A percentile compares a stretch with the other conserved stretches of the same genome.
Evolutionary conservation across 108 stramenopile species (phyloP).

Genomic region (Nitzschia sp.): DNA sequence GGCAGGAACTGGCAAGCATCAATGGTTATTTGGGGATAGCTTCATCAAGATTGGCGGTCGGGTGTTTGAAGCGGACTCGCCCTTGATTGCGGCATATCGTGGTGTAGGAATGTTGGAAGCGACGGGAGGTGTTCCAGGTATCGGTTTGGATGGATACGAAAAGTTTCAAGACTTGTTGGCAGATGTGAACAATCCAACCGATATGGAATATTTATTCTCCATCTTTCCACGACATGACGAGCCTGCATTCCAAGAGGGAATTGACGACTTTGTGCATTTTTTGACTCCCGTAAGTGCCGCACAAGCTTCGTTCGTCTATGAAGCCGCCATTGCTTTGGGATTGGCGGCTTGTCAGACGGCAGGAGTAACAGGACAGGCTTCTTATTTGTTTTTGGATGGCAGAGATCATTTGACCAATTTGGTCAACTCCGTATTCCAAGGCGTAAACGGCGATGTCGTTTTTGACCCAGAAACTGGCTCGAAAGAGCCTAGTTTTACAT

Average conservation of each 20-base stretch:
- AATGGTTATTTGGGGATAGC: slow-evolving; percentile 53
- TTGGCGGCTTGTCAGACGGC: slow-evolving; percentile 41
- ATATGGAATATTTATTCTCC: slow-evolving; percentile 21
- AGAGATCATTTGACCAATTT: slow-evolving; percentile 34
- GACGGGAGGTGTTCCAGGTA: slow-evolving; percentile 9
- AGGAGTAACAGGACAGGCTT: background rate
- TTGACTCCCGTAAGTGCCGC: background rate
- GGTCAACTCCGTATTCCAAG: slow-evolving; percentile 37
- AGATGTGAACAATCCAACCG: slow-evolving; percentile 14
- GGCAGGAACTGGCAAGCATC: slow-evolving; percentile 23
- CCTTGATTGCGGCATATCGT: slow-evolving; percentile 39
- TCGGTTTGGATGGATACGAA: slow-evolving; percentile 10
- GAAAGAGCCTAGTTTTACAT: slow-evolving; percentile 31
- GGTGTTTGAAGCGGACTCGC: slow-evolving; percentile 31
- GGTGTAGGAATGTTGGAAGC: slow-evolving; percentile 31
- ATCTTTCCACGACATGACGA: slow-evolving; percentile 18
- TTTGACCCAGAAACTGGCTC: slow-evolving; percentile 51
- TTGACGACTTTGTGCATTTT: slow-evolving; percentile 5
- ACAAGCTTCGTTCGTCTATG: slow-evolving; percentile 42
- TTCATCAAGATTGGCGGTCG: slow-evolving; percentile 25
- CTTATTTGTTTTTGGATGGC: slow-evolving; percentile 37
- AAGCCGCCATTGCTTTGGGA: slow-evolving; percentile 59
- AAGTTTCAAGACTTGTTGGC: background rate
- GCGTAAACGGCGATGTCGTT: slow-evolving; percentile 38
- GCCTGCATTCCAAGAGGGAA: background rate